Evolutionary conservation across 306 rosid genomes (phyloP).

Genomic region (Begonia masoniana): DNA sequence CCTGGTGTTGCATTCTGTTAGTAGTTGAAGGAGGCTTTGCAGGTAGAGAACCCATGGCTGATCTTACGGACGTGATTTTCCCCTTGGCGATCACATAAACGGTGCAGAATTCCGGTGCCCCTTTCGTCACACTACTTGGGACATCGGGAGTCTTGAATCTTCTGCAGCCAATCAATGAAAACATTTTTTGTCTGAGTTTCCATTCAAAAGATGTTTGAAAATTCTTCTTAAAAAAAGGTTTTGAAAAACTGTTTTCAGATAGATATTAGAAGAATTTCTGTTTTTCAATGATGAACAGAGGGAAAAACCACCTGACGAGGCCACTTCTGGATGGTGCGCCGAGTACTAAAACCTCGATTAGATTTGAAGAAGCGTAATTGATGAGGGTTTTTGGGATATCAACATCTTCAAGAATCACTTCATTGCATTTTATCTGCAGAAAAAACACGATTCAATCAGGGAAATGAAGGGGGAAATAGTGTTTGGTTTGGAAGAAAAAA

Average conservation of each 20-base stretch:
- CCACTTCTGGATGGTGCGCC: conserved; percentile 62
- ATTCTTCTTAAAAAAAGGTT: background rate
- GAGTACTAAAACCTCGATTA: conserved; percentile 54
- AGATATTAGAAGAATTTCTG: background rate
- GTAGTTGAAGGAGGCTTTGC: conserved; percentile 6
- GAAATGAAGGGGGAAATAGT: background rate
- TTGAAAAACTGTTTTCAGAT: background rate
- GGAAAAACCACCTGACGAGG: conserved; percentile 36
- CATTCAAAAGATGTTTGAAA: no score
- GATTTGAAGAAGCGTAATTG: conserved; percentile 22
- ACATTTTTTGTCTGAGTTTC: background rate
- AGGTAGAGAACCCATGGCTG: conserved; percentile 30
- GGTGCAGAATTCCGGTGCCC: conserved; percentile 60
- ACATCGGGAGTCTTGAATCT: conserved; percentile 50
- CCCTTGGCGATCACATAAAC: conserved; percentile 66
- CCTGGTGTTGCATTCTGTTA: conserved; percentile 3
- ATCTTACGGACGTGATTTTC: conserved; percentile 39
- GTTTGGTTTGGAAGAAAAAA: no score
- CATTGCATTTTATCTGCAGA: conserved; percentile 58
- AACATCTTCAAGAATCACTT: conserved; percentile 43
- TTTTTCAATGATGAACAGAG: background rate
- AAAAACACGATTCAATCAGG: background rate
- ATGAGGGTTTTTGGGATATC: conserved; percentile 50
- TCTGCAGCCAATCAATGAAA: conserved; percentile 17
- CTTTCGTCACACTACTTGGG: conserved; percentile 46